Evolutionary conservation across 2,329 filamentous ascomycete species (phyloP), one percentile per base, ranked within the genome.

Genomic region (Emergomyces orientalis): DNA sequence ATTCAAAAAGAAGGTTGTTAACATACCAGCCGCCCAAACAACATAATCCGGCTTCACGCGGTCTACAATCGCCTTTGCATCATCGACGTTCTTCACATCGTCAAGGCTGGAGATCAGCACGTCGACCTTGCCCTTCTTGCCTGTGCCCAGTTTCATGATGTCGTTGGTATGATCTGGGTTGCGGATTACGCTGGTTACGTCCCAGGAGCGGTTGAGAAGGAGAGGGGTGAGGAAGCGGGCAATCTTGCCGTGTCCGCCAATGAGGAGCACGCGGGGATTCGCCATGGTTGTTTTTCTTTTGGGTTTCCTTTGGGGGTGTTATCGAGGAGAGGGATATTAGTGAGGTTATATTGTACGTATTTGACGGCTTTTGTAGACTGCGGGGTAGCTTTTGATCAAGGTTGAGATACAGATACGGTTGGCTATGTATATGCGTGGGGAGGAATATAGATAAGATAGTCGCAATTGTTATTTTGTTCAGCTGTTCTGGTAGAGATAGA

Each of bases 231-330:
- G 82, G 52, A 87, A 77, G 63, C 89, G 84, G 67, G 89, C 84
- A 64, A 94, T 76, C 73, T 91, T 90, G 77, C 90, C 90, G 78
- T 92, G 89, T 70, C 90, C 90, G 70, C 90, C 90, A 66, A 94
- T 84, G 67, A 94, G 76, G 65, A 92, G 85, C 64, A 92, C 84
- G 71, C 84, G 80, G 49, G 59, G 59, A 37, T 37, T 61, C 37
- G 59, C 25, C 59, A 61, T 61, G 25, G 13, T 58, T 17, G 32
- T 9, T 41, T 32, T 32, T 32, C 14, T 19, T 43, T 43, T 14
- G 14, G 1, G 5, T n/a, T n/a, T 43, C 17, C 17, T 47, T 22
- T 47, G 19, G 32, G 32, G 32, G 32, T 7, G 32, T 32, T 32
- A 32, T 32, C 3, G 7, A 32, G 32, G 32, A 32, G n/a, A n/a